A percentile compares a stretch with the other conserved stretches of the same genome.
Evolutionary conservation across 2,329 filamentous ascomycete genomes (phyloP).

Genomic region (Xylariaceae sp.): DNA sequence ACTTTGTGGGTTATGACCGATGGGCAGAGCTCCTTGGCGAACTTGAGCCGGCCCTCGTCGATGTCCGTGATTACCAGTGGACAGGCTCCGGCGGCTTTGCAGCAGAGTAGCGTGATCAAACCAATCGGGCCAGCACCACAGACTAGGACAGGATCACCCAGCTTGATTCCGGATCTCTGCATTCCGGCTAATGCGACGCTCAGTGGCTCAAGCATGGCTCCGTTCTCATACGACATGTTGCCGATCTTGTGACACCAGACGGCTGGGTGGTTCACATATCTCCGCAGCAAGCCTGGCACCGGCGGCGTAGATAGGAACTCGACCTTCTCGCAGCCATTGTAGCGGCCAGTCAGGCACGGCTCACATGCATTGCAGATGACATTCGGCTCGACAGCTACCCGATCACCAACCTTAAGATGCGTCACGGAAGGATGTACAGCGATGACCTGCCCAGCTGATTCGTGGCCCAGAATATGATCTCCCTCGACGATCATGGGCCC

Average conservation of each 20-base stretch:
- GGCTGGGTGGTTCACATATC: constrained; percentile 94
- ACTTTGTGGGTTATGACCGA: constrained; percentile 83
- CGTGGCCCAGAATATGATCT: constrained; percentile 93
- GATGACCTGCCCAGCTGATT: constrained; percentile 85
- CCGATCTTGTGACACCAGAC: constrained; percentile 97
- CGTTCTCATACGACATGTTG: constrained; percentile 89
- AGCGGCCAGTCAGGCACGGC: constrained; percentile 88
- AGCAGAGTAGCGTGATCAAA: constrained; percentile 84
- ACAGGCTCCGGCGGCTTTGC: constrained; percentile 83
- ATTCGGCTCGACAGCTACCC: constrained; percentile 93
- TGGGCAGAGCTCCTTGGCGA: constrained; percentile 84
- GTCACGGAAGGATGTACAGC: constrained; percentile 83
- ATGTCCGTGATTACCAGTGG: constrained; percentile 96
- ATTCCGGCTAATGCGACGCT: constrained; percentile 88
- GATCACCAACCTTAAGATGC: constrained; percentile 80
- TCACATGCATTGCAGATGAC: constrained; percentile 91
- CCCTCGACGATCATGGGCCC: constrained; percentile 92
- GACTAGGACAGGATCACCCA: constrained; percentile 87
- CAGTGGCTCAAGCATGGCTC: constrained; percentile 87
- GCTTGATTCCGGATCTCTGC: constrained; percentile 78
- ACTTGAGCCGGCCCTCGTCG: constrained; percentile 81
- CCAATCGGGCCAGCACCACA: constrained; percentile 96
- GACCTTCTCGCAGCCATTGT: constrained; percentile 91
- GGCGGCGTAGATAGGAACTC: constrained; percentile 91
- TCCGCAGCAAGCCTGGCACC: constrained; percentile 81